Base-by-base conservation (phyloP, 2,329 filamentous ascomycete genomes). In the Trichoderma sp. region DNA sequence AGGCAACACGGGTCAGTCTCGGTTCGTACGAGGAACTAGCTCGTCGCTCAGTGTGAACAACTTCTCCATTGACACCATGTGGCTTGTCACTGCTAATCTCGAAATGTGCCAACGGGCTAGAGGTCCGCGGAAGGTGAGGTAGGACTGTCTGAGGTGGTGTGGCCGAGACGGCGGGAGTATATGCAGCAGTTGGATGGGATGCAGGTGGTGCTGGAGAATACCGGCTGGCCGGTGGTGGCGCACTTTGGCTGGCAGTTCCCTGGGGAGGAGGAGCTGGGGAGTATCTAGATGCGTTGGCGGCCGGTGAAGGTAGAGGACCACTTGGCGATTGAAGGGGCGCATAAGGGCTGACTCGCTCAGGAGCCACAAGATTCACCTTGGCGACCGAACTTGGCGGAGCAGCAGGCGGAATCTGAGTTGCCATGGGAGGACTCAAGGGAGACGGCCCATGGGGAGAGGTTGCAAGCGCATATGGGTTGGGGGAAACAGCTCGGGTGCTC, bases 41-140 rank as follows among this genome's bases (percentile, higher is more conserved):
- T 64, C 86, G 85, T 57, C 87, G 83, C 71, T 87, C 84, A n/a
- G 81, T 75, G 47, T 82, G 77, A n/a, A 78, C 73, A 17, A 74
- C 74, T n/a, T 88, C 86, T 6, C 79, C 80, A 70, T 83, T 82
- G 7, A 32, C 63, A 32, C 58, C 64, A 73, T 79, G 78, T 8
- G 80, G 72, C 59, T 81, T 81, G 36, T 84, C 82, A 68, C 83
- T 82, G 8, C 83, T 84, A 12, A 85, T 83, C 77, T 91, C 89
- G 72, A 90, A 91, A 75, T 91, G 88, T 6, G 89, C 89, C 72
- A 91, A 79, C 0, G 90, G 90, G 74, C 90, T 92, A 2, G 89
- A 91, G 2, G 90, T 91, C 73, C 90, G 84, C 9, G 90, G 89
- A 73, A 89, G 85, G 76, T 91, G 88, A 61, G 88, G 82, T 53